phyloP scores from a whole-genome alignment of 164 flowering plant genomes.

The Litsea cubeba region DNA sequence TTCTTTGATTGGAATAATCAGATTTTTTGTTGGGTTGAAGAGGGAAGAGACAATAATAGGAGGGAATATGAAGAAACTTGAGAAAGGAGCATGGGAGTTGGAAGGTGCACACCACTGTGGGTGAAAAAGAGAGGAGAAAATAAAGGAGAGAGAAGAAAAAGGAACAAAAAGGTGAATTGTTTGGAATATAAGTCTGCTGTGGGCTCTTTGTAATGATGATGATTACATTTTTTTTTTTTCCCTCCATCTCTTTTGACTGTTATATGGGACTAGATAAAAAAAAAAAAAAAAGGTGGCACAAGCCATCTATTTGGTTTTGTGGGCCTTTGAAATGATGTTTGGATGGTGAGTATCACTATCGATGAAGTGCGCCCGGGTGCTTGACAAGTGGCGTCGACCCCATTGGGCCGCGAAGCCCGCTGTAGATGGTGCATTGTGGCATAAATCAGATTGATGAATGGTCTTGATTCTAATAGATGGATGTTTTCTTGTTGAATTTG shows the following conservation, averaged over 20 bases:
- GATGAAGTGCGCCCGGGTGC: not conserved
- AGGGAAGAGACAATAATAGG: slow-evolving; percentile 15
- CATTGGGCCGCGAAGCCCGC: not conserved
- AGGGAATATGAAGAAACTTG: slow-evolving; percentile 31
- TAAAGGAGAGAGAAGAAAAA: slow-evolving; percentile 19
- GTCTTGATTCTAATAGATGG: not conserved
- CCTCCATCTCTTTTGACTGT: slow-evolving; percentile 27
- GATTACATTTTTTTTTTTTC: slow-evolving; percentile 17
- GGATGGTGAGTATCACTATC: not conserved
- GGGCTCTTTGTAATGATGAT: slow-evolving; percentile 16
- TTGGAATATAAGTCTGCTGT: slow-evolving; percentile 36
- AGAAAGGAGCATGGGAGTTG: slow-evolving; percentile 46
- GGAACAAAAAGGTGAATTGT: slow-evolving; percentile 27
- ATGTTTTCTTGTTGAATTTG: not conserved
- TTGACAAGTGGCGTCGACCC: not conserved
- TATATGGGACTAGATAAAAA: slow-evolving; percentile 32
- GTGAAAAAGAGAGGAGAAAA: slow-evolving; percentile 42
- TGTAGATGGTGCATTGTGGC: not conserved
- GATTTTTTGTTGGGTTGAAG: slow-evolving; percentile 42
- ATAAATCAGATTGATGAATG: not conserved
- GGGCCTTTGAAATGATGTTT: not conserved
- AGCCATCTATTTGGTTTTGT: not conserved
- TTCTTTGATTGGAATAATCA: slow-evolving; percentile 37
- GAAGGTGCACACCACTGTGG: slow-evolving; percentile 48
- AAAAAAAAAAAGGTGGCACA: slow-evolving; percentile 5